Conservation (phyloP, 768 basidiomycete species). For the Ramaria sp. region DNA sequence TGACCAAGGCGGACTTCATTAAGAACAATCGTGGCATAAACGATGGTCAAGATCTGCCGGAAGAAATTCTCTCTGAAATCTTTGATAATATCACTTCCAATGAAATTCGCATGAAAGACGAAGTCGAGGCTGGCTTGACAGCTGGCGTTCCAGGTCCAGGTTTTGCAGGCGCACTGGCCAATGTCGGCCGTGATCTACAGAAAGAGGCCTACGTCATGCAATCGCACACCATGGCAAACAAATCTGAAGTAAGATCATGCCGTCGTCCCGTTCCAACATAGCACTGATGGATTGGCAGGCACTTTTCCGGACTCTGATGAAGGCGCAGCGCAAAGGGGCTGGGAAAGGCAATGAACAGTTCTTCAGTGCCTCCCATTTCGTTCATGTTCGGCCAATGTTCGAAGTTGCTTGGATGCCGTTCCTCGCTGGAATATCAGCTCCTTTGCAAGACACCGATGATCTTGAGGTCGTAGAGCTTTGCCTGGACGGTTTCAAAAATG, state of each 20-base stretch:
- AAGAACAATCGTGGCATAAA: slow-evolving; percentile 98
- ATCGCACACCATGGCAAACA: slow-evolving; percentile 91
- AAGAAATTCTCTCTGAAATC: slow-evolving; percentile 66
- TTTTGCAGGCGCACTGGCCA: slow-evolving; percentile 71
- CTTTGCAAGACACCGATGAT: slow-evolving; percentile 92
- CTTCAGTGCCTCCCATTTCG: slow-evolving; percentile 91
- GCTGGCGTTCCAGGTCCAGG: slow-evolving; percentile 47
- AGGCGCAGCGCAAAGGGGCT: slow-evolving; percentile 77
- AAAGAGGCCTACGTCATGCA: slow-evolving; percentile 93
- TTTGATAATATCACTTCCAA: slow-evolving; percentile 87
- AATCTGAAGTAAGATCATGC: slow-evolving; percentile 66
- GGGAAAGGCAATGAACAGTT: slow-evolving; percentile 69
- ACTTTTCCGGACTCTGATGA: slow-evolving; percentile 85
- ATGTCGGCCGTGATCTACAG: slow-evolving; percentile 89
- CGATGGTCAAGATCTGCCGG: slow-evolving; percentile 78
- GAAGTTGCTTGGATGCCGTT: slow-evolving; percentile 99
- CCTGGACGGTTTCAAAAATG: slow-evolving; percentile 90
- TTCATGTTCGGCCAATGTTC: slow-evolving; percentile 98
- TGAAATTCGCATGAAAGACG: slow-evolving; percentile 99
- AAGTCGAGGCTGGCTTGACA: slow-evolving; percentile 56
- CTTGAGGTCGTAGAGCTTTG: slow-evolving; percentile 85
- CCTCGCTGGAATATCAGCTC: slow-evolving; percentile 88
- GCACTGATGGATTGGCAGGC: slow-evolving; percentile 38
- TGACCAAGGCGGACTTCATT: slow-evolving; percentile 86
- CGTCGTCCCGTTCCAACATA: background rate